phyloP scores from a whole-genome alignment of 2,329 filamentous ascomycete species.

The Apiospora hydei region DNA sequence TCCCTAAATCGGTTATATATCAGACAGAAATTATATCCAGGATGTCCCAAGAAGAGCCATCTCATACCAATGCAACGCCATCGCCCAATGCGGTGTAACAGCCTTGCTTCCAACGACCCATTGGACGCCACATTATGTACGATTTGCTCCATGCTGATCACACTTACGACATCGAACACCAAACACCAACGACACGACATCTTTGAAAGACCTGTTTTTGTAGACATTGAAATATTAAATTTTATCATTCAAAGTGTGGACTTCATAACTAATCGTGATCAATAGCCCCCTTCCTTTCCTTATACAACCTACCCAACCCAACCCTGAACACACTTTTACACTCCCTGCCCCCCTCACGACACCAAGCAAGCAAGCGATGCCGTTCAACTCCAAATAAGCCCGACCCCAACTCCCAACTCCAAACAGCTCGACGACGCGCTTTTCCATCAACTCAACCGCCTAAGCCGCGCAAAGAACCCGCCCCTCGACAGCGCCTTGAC shows the following conservation, averaged over 20 bases:
- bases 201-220: neutral
- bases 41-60: neutral
- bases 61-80: neutral
- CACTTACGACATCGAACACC: no score
- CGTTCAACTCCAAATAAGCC: neutral
- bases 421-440: neutral
- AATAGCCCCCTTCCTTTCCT: neutral
- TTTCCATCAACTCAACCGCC: constrained; percentile 5
- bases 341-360: no score
- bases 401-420: neutral
- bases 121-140: constrained; percentile 30
- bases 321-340: neutral
- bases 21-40: no score
- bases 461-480: constrained; percentile 19
- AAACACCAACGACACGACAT: neutral
- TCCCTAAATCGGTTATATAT: no score
- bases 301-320: neutral
- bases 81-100: neutral
- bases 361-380: neutral
- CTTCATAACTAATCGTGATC: constrained; percentile 5
- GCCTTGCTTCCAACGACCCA: constrained; percentile 41
- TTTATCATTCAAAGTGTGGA: constrained; percentile 16
- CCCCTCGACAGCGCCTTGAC: constrained; percentile 13
- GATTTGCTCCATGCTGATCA: constrained; percentile 29
- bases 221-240: constrained; percentile 13